Conservation (phyloP, 441 rosid species). For the Euphorbia corollata region DNA sequence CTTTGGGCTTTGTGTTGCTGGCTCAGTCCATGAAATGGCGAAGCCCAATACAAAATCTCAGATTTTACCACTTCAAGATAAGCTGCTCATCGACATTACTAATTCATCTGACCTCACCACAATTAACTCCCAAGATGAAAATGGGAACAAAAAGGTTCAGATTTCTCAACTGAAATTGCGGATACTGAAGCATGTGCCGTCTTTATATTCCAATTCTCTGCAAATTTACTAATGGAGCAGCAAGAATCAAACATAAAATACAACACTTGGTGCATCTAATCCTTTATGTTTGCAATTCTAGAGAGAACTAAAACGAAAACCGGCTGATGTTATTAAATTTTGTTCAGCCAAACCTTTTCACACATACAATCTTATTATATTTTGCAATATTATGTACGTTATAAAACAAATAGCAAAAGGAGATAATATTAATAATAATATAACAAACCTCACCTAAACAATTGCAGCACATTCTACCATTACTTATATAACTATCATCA, state of each 20-base stretch:
- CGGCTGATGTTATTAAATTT: neutral
- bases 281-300: neutral
- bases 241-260: too few relatives aligned
- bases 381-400: conserved; percentile 7
- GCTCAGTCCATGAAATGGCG: too few relatives aligned
- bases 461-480: neutral
- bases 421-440: neutral
- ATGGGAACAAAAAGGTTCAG: neutral
- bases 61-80: too few relatives aligned
- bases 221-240: too few relatives aligned
- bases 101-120: neutral
- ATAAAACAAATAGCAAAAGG: neutral
- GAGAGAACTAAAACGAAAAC: neutral
- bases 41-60: too few relatives aligned
- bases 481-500: neutral
- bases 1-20: too few relatives aligned
- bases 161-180: too few relatives aligned
- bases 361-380: neutral
- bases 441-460: neutral
- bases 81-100: neutral
- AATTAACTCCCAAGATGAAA: neutral
- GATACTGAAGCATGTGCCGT: neutral
- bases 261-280: neutral
- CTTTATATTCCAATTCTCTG: too few relatives aligned
- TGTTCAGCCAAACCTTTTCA: neutral